Conservation (phyloP, 768 basidiomycete species). For the Rubroboletus satanas region DNA sequence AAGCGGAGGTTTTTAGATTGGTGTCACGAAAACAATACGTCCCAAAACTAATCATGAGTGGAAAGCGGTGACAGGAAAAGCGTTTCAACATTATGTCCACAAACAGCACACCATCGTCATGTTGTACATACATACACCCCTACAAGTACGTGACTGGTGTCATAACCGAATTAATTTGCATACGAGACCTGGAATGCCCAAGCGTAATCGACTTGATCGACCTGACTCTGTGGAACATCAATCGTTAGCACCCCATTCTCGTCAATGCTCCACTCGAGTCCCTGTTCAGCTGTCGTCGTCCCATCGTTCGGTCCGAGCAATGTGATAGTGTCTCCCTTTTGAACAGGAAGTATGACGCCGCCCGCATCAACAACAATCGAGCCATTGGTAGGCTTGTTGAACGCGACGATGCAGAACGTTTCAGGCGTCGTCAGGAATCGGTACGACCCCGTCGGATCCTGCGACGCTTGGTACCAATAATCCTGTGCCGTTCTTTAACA, state of each 20-base stretch:
- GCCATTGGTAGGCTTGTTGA: conserved; percentile 35
- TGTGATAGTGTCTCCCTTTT: conserved; percentile 39
- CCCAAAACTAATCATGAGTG: neutral
- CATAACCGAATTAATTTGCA: neutral
- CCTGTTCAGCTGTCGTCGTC: neutral
- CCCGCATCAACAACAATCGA: conserved; percentile 33
- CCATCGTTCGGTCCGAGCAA: conserved; percentile 35
- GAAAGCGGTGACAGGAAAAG: no score
- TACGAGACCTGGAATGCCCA: conserved; percentile 43
- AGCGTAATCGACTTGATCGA: conserved; percentile 30
- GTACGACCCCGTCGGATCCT: conserved; percentile 33
- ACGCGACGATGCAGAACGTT: conserved; percentile 50
- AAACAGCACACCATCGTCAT: neutral
- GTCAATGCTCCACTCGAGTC: conserved; percentile 33
- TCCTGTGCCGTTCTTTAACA: conserved; percentile 27
- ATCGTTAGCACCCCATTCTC: conserved; percentile 30
- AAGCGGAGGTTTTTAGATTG: neutral
- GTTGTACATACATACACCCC: neutral
- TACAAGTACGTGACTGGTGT: neutral
- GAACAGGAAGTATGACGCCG: conserved; percentile 40
- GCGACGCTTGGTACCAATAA: conserved; percentile 47
- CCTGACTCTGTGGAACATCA: conserved; percentile 24
- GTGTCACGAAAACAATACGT: conserved; percentile 3
- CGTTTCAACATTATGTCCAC: neutral
- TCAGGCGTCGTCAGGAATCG: conserved; percentile 49